Evolutionary conservation across 2,329 filamentous ascomycete species (phyloP), one percentile per base, ranked within the genome.

Genomic region (Fusarium pseudograminearum): DNA sequence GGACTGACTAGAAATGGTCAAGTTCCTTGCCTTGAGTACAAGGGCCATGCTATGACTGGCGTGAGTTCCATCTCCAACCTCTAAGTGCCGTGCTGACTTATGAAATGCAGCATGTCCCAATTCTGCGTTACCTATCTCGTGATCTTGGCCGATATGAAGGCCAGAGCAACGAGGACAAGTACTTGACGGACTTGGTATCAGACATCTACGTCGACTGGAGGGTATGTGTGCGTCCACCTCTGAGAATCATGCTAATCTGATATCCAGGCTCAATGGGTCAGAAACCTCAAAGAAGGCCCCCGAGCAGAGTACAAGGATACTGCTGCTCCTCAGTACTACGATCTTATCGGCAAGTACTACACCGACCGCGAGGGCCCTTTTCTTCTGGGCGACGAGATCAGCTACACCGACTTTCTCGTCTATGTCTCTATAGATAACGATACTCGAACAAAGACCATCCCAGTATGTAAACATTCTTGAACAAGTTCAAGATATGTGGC

Each of bases 201-300:
- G 80, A 81, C 33, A 62, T 81, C 14, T 82, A 82, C 31, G 74
- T 78, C 10, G 80, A 82, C 41, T 81, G 80, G 80, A 74, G 80
- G 44, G 80, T 80, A 63, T 72, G 78, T 70, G 1, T 1, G 3
- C 7, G 12, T 2, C 9, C 3, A 5, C 0, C 2, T 4, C 4
- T 14, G 1, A 1, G 1, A 4, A 2, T 4, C 0, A 33, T 12
- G 3, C 51, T 70, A 10, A 72, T 16, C 3, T 0, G 6, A 1
- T 3, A 2, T 1, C 7, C 4, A 75, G 74, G 54, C 57, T 7
- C 42, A 67, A 50, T 76, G 74, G 75, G 77, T 78, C 0, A 67
- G 67, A 8, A 76, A 75, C 10, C 53, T 81, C 9, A 67, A 41
- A 3, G 53, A 66, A 16, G 48, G 48, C 0, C 1, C 60, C 56